Evolutionary conservation across 306 rosid species (phyloP).

Genomic region (Lathyrus sativus): DNA sequence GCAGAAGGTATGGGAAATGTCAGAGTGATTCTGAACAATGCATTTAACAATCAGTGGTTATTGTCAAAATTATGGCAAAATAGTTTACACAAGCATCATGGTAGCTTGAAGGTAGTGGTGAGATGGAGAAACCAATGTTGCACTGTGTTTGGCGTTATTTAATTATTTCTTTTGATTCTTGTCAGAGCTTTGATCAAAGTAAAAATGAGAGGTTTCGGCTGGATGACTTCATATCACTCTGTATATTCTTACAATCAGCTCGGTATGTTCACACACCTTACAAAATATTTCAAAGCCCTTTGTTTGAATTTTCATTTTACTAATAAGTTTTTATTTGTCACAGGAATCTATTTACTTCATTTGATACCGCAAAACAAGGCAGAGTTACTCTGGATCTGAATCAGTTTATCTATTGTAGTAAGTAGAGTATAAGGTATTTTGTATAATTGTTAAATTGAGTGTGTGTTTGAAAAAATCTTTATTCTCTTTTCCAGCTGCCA

Average conservation of each 20-base stretch:
- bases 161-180: constrained; percentile 39
- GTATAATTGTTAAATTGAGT: constrained; percentile 7
- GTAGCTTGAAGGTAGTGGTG: constrained; percentile 18
- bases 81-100: too few species aligned
- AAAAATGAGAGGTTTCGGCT: constrained; percentile 76
- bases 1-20: too few species aligned
- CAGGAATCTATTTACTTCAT: constrained; percentile 87
- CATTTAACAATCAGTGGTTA: too few species aligned
- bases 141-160: constrained; percentile 12
- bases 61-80: too few species aligned
- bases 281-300: constrained; percentile 9
- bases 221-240: constrained; percentile 83
- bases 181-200: constrained; percentile 90
- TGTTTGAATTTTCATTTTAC: constrained; percentile 14
- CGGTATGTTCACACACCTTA: constrained; percentile 47
- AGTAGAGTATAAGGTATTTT: constrained; percentile 44
- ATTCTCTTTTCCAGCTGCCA: constrained; percentile 62
- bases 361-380: constrained; percentile 88
- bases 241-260: constrained; percentile 82
- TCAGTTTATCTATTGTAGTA: constrained; percentile 88
- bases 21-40: too few species aligned
- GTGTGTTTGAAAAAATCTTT: too few species aligned
- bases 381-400: constrained; percentile 90
- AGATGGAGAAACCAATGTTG: constrained; percentile 25
- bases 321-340: constrained; percentile 34